Base-by-base conservation (phyloP, 345 rosid species). In the Brassica incana region DNA sequence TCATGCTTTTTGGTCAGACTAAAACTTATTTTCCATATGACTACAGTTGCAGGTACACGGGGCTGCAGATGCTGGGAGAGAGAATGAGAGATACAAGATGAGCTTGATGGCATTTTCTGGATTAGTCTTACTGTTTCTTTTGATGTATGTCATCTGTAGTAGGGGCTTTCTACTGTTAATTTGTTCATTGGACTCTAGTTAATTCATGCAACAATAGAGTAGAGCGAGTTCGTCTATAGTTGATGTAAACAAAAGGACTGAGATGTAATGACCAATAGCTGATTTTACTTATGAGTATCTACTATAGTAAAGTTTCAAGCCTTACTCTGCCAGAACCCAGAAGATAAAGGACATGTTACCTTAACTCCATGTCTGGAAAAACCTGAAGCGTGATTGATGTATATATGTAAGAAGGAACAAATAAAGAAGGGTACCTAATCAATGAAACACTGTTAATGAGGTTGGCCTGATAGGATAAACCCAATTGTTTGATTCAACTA, bases 401-500 rank as follows among this genome's bases (percentile, higher is more conserved):
- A 40, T 8, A 52, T 69, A 45, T 70, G 43, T 36, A 7, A 36
- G 43, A 36, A 36, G 43, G 43, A 36, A 36, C 10, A 36, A 36
- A 36, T 36, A 6, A 36, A 36, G 6, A 73, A 64, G 62, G 36
- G 48, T 9, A 36, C 82, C 76, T 4, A 16, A 16, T 15, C 15
- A 45, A 30, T 63, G 43, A 12, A 1, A n/a, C n/a, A n/a, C n/a
- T n/a, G n/a, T n/a, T n/a, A n/a, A n/a, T n/a, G n/a, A n/a, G 97
- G 86, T 82, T 94, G 78, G 97, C 98, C 40, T 91, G 95, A 94
- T 82, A 85, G 97, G 84, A 79, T 85, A 50, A 92, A 92, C 77
- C 98, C 97, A 3, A 76, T 91, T 8, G 95, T 92, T 16, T 84
- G 91, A 11, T 94, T 92, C 85, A 92, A 92, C 76, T 91, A 92